Evolutionary conservation across 2,329 filamentous ascomycete species (phyloP).

Genomic region (Fonsecaea pedrosoi): DNA sequence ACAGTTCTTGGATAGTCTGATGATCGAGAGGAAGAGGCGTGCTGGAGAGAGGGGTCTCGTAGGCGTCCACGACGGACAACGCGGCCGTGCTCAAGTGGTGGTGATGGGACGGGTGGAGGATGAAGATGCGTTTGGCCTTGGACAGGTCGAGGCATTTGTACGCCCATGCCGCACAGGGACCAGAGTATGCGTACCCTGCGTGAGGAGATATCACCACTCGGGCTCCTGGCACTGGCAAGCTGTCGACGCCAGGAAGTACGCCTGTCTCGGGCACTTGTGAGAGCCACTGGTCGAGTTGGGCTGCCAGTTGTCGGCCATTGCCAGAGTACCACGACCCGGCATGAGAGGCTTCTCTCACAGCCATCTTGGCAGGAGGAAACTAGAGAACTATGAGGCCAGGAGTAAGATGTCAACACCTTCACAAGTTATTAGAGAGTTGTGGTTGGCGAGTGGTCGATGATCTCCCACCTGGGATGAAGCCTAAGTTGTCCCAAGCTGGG

Average conservation of each 20-base stretch:
- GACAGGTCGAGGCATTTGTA: conserved; percentile 88
- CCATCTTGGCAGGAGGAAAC: conserved; percentile 42
- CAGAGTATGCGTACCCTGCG: conserved; percentile 92
- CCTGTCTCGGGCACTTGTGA: conserved; percentile 70
- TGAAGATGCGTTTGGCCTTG: conserved; percentile 84
- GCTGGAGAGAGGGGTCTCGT: conserved; percentile 53
- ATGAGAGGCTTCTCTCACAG: conserved; percentile 69
- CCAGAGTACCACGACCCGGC: conserved; percentile 87
- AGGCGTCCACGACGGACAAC: conserved; percentile 70
- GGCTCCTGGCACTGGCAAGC: conserved; percentile 74
- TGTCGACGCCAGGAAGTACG: conserved; percentile 60
- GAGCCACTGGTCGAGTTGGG: conserved; percentile 78
- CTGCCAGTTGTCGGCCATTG: conserved; percentile 64
- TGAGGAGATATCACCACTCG: conserved; percentile 92
- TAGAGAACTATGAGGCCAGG: neutral
- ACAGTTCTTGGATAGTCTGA: conserved; percentile 50
- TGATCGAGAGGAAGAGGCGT: conserved; percentile 54
- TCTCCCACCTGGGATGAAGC: neutral
- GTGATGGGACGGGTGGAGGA: conserved; percentile 92
- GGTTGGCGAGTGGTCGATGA: conserved; percentile 9
- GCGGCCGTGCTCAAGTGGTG: conserved; percentile 79
- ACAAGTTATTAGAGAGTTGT: conserved; percentile 2
- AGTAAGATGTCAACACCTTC: neutral
- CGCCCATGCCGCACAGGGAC: conserved; percentile 89
- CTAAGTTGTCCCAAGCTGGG: neutral